These are phyloP conservation scores for Pulveroboletus frians DNA, from an alignment of 768 basidiomycete genomes.

Conservation along the genomic window DNA sequence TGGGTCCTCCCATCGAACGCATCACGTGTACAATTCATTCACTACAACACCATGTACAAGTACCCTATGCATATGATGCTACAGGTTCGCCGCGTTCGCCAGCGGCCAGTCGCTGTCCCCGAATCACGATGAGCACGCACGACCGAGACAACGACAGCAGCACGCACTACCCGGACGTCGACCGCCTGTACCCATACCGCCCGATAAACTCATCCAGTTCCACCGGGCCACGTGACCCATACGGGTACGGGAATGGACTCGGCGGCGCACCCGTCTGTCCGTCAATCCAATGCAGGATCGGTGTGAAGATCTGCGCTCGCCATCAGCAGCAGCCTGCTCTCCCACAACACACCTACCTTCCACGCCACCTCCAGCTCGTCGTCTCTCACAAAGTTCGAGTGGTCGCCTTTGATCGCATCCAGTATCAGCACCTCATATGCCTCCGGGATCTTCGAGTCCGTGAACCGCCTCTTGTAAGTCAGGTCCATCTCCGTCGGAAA, in stretches of 20 bases:
- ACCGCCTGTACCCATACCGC: conserved; percentile 74
- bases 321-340: conserved; percentile 5
- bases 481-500: conserved; percentile 97
- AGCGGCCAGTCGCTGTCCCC: conserved; percentile 25
- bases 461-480: conserved; percentile 94
- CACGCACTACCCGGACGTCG: conserved; percentile 68
- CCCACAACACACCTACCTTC: conserved; percentile 60
- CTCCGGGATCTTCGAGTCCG: conserved; percentile 88
- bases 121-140: too few species aligned
- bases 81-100: conserved; percentile 25
- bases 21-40: conserved; percentile 20
- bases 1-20: conserved; percentile 22
- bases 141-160: background rate
- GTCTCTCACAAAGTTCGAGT: conserved; percentile 97
- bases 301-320: conserved; percentile 77
- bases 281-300: conserved; percentile 94
- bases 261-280: conserved; percentile 63
- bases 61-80: background rate
- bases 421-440: conserved; percentile 95
- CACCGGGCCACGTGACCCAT: conserved; percentile 93
- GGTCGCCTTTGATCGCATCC: conserved; percentile 95
- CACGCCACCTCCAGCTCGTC: conserved; percentile 97
- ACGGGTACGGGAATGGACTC: conserved; percentile 74
- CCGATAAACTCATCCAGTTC: conserved; percentile 70
- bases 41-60: too few species aligned